A percentile compares a stretch with the other conserved stretches of the same genome.
phyloP scores from a whole-genome alignment of 2,329 filamentous ascomycete species.

The Fusarium burgessii region DNA sequence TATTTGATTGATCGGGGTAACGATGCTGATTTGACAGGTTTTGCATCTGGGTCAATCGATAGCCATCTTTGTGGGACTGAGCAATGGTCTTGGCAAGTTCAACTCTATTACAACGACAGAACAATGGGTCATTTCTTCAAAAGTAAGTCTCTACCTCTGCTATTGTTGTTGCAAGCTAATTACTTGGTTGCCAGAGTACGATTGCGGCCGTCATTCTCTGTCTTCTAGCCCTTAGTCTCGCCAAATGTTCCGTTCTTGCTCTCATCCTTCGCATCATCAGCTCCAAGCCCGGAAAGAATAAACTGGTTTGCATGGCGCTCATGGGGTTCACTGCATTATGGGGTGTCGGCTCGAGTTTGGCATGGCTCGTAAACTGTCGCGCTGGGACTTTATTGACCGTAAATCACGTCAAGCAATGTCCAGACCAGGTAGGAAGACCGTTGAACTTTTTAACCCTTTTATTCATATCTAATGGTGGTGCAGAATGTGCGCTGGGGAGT shows the following conservation, averaged over 20 bases:
- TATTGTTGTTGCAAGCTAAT: background rate
- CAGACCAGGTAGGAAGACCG: slow-evolving; percentile 26
- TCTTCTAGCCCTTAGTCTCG: slow-evolving; percentile 15
- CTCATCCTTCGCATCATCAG: slow-evolving; percentile 39
- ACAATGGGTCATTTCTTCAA: slow-evolving; percentile 29
- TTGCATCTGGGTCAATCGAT: slow-evolving; percentile 33
- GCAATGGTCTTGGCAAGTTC: slow-evolving; percentile 26
- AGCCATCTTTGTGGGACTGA: slow-evolving; percentile 37
- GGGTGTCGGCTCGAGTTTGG: slow-evolving; percentile 15
- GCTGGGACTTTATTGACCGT: slow-evolving; percentile 9
- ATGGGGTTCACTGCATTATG: slow-evolving; percentile 19
- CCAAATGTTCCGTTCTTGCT: slow-evolving; percentile 39
- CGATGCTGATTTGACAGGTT: slow-evolving; percentile 1
- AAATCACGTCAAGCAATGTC: slow-evolving; percentile 17
- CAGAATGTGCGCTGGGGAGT: slow-evolving; percentile 26
- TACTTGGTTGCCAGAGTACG: background rate
- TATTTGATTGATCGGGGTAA: background rate
- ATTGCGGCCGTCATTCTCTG: slow-evolving; percentile 21
- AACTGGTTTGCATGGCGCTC: slow-evolving; percentile 19
- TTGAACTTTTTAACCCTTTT: too few relatives aligned
- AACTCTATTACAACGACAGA: slow-evolving; percentile 28
- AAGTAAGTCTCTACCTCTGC: background rate
- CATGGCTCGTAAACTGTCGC: slow-evolving; percentile 28
- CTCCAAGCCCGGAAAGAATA: slow-evolving; percentile 32
- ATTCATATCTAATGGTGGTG: too few relatives aligned